These are phyloP conservation scores for Moesziomyces sp. DNA, from an alignment of 1,284 basidiomycete species.

Conservation along the genomic window DNA sequence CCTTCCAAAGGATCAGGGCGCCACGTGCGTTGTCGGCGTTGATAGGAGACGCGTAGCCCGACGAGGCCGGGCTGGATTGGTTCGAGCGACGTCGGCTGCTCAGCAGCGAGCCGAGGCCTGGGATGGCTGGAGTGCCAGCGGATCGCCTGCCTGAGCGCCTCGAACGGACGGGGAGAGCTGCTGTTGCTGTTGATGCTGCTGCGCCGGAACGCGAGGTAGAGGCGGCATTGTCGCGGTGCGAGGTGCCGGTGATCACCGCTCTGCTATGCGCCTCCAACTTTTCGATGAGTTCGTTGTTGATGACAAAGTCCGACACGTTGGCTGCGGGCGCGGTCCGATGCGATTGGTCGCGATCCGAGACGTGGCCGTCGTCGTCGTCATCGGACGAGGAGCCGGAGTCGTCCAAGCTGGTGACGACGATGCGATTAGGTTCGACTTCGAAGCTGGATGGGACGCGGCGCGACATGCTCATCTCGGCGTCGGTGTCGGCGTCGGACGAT, in stretches of 20 bases:
- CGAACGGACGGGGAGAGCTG: background rate
- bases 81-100: constrained; percentile 30
- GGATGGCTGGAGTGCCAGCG: constrained; percentile 7
- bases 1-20: constrained; percentile 44
- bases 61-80: constrained; percentile 40
- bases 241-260: constrained; percentile 43
- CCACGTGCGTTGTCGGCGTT: constrained; percentile 37
- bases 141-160: constrained; percentile 33
- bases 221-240: constrained; percentile 41
- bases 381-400: constrained; percentile 36
- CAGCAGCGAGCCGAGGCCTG: constrained; percentile 27
- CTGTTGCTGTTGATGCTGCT: constrained; percentile 2
- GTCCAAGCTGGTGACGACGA: constrained; percentile 44
- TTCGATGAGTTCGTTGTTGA: constrained; percentile 56
- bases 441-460: constrained; percentile 34
- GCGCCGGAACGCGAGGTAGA: constrained; percentile 17
- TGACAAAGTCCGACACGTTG: constrained; percentile 29
- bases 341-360: no score
- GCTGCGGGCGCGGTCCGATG: constrained; percentile 18
- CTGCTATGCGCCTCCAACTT: constrained; percentile 53
- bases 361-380: constrained; percentile 6
- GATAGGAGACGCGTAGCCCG: constrained; percentile 46
- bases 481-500: constrained; percentile 13
- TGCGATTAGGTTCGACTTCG: constrained; percentile 48
- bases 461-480: constrained; percentile 33